A percentile compares a stretch with the other conserved stretches of the same genome.
Evolutionary conservation across 371 early-diverging fungal genomes (phyloP).

Genomic region (Mortierella sp.): DNA sequence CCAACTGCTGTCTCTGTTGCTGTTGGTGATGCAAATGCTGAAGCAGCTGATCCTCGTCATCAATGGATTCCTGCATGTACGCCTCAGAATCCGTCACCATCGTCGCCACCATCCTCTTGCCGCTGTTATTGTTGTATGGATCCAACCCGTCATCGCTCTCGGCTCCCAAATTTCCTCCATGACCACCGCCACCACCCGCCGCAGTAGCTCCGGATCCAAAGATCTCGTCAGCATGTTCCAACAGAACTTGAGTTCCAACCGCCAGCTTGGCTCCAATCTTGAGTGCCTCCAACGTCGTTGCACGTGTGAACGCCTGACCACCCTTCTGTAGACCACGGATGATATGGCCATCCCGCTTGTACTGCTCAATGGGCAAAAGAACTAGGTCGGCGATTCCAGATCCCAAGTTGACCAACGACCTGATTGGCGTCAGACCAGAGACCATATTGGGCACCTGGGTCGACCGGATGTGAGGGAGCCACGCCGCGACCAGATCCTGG

Average conservation of each 20-base stretch:
- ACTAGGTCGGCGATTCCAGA: constrained; percentile 94
- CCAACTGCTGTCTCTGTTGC: constrained; percentile 33
- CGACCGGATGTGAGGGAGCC: constrained; percentile 92
- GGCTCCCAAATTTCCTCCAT: constrained; percentile 22
- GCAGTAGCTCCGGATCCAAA: constrained; percentile 60
- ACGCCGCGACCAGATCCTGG: constrained; percentile 75
- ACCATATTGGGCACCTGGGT: constrained; percentile 93
- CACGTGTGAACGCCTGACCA: constrained; percentile 88
- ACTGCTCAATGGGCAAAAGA: constrained; percentile 93
- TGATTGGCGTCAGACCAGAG: constrained; percentile 92
- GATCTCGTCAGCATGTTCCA: constrained; percentile 93
- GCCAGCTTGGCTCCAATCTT: constrained; percentile 90
- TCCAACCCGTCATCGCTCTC: constrained; percentile 25
- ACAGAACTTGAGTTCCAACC: constrained; percentile 89
- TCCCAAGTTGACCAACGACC: constrained; percentile 91
- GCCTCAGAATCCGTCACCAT: constrained; percentile 56
- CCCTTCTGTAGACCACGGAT: constrained; percentile 90
- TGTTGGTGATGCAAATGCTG: constrained; percentile 42
- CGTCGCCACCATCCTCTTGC: constrained; percentile 38
- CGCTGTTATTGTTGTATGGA: constrained; percentile 3
- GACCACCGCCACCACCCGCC: constrained; percentile 6
- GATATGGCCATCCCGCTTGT: constrained; percentile 91
- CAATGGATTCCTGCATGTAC: constrained; percentile 54
- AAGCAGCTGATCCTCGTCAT: constrained; percentile 41
- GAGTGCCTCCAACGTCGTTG: constrained; percentile 93